Conservation (phyloP, 2,329 filamentous ascomycete genomes). For the Tolypocladium sp. region DNA sequence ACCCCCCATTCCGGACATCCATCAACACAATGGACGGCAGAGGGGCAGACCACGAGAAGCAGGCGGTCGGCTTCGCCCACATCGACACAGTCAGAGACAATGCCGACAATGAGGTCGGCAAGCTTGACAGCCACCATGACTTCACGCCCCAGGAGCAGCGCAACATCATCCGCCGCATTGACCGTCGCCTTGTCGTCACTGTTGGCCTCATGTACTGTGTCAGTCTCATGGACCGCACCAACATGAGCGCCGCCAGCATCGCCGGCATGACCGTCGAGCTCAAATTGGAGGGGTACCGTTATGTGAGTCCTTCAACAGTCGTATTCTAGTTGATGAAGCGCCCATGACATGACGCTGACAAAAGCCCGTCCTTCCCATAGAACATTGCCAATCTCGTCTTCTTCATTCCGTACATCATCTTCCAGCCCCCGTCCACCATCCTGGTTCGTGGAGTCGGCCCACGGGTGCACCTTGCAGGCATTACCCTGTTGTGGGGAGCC, state of each 20-base stretch:
- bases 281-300: slow-evolving; percentile 33
- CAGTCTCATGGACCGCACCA: slow-evolving; percentile 71
- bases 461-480: slow-evolving; percentile 42
- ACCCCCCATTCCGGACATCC: background rate
- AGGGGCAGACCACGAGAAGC: slow-evolving; percentile 12
- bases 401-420: slow-evolving; percentile 64
- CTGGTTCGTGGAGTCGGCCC: slow-evolving; percentile 59
- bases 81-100: slow-evolving; percentile 12
- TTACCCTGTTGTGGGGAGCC: slow-evolving; percentile 50
- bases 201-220: slow-evolving; percentile 64
- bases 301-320: slow-evolving; percentile 20
- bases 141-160: slow-evolving; percentile 55
- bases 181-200: slow-evolving; percentile 53
- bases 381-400: slow-evolving; percentile 64
- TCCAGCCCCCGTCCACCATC: slow-evolving; percentile 63
- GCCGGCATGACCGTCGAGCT: slow-evolving; percentile 51
- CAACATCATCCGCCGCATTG: slow-evolving; percentile 60
- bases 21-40: slow-evolving; percentile 12
- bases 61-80: slow-evolving; percentile 13
- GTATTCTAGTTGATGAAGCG: background rate
- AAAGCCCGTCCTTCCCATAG: slow-evolving; percentile 13
- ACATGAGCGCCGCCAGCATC: slow-evolving; percentile 63
- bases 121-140: slow-evolving; percentile 28
- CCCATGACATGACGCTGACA: background rate
- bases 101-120: slow-evolving; percentile 17